Percentiles rank a stretch among this genome's conserved stretches.
Conservation (phyloP, 2,329 filamentous ascomycete species). For the Colletotrichum tropicicola region DNA sequence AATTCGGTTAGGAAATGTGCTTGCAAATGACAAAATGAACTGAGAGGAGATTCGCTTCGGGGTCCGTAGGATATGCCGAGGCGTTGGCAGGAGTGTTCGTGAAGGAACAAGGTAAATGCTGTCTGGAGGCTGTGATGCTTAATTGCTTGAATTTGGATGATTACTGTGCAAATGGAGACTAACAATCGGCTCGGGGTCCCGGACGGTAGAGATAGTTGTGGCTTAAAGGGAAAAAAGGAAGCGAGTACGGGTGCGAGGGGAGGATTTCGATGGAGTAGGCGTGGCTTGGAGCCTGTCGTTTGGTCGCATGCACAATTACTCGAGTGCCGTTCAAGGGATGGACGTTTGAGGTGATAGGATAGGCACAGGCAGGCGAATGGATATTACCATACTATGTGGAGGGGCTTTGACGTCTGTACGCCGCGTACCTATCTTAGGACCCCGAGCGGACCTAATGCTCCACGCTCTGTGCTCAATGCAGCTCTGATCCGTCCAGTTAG, state of each 20-base stretch:
- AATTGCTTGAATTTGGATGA: conserved; percentile 1
- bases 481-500: not conserved
- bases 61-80: conserved; percentile 2
- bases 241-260: not conserved
- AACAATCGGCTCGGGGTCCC: too few relatives aligned
- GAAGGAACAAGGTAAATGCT: conserved; percentile 24
- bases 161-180: conserved; percentile 7
- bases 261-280: not conserved
- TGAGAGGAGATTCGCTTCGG: not conserved
- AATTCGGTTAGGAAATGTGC: not conserved
- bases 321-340: not conserved
- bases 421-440: too few relatives aligned
- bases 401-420: conserved; percentile 13
- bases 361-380: too few relatives aligned
- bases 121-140: not conserved
- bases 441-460: conserved; percentile 22
- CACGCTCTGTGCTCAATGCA: not conserved
- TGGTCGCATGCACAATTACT: not conserved
- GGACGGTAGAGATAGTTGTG: not conserved
- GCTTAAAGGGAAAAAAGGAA: conserved; percentile 11
- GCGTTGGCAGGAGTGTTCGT: not conserved
- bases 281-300: not conserved
- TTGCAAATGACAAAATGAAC: not conserved
- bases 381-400: not conserved
- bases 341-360: too few relatives aligned